Conservation (phyloP, 2,329 filamentous ascomycete species). For the Stromatinia cepivora region DNA sequence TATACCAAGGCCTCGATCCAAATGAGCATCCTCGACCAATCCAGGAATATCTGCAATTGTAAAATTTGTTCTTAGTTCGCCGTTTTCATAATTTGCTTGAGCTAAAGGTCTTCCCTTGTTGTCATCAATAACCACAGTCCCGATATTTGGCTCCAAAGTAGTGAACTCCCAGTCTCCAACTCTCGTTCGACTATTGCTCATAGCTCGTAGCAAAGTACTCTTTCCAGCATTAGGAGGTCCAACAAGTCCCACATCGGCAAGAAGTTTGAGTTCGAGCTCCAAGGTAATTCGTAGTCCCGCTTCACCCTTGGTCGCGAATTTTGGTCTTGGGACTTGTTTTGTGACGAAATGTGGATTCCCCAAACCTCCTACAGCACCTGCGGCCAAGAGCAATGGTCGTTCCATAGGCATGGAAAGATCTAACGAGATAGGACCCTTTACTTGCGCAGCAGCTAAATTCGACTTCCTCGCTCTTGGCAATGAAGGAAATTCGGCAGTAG, state of each 20-base stretch:
- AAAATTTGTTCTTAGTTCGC: constrained; percentile 70
- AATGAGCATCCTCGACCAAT: constrained; percentile 85
- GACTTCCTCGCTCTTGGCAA: constrained; percentile 57
- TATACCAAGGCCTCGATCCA: constrained; percentile 87
- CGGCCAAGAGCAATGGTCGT: constrained; percentile 79
- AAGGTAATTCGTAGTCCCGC: constrained; percentile 74
- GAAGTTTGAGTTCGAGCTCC: constrained; percentile 88
- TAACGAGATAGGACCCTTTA: constrained; percentile 68
- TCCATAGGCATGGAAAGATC: constrained; percentile 77
- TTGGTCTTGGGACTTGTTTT: constrained; percentile 70
- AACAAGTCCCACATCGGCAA: constrained; percentile 92
- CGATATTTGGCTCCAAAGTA: constrained; percentile 90
- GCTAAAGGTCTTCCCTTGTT: constrained; percentile 70
- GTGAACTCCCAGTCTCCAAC: constrained; percentile 97
- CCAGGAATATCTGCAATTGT: constrained; percentile 96
- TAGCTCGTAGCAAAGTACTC: constrained; percentile 81
- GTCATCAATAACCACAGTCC: constrained; percentile 90
- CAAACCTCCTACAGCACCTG: constrained; percentile 83
- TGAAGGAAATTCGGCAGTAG: constrained; percentile 57
- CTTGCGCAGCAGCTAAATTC: constrained; percentile 59
- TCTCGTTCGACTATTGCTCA: constrained; percentile 85
- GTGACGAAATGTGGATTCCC: constrained; percentile 93
- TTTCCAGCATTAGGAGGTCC: constrained; percentile 96
- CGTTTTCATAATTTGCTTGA: constrained; percentile 48
- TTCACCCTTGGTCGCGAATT: constrained; percentile 87